phyloP scores from a whole-genome alignment of 2,329 filamentous ascomycete genomes.

The Ophiocordyceps camponoti-leonardi region DNA sequence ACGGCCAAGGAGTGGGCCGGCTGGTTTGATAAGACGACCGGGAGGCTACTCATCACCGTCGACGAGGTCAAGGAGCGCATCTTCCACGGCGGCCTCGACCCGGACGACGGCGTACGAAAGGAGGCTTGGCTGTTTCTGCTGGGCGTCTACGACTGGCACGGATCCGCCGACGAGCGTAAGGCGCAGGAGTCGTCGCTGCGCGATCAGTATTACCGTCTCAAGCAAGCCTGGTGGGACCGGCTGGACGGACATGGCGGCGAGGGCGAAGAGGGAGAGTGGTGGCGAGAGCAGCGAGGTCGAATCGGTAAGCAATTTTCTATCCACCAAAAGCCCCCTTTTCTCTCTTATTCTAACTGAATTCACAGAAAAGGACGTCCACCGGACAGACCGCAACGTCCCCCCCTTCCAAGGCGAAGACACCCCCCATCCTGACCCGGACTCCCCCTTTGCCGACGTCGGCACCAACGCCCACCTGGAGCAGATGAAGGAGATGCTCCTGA shows the following conservation, averaged over 20 bases:
- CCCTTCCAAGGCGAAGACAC: conserved; percentile 94
- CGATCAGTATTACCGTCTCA: conserved; percentile 87
- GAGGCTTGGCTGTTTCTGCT: conserved; percentile 93
- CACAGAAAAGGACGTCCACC: conserved; percentile 94
- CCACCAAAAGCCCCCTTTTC: conserved; percentile 1
- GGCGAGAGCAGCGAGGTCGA: conserved; percentile 81
- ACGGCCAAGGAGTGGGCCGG: conserved; percentile 76
- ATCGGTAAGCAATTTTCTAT: conserved; percentile 57
- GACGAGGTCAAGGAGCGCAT: conserved; percentile 96
- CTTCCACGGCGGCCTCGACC: conserved; percentile 81
- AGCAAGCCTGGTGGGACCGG: conserved; percentile 91
- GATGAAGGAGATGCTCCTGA: conserved; percentile 97
- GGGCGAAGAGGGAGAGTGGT: conserved; percentile 78
- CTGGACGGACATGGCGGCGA: conserved; percentile 69
- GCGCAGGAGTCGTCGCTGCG: conserved; percentile 69
- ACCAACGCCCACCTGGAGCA: conserved; percentile 97
- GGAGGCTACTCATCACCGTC: conserved; percentile 59
- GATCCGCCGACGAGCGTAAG: conserved; percentile 67
- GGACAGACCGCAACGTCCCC: conserved; percentile 87
- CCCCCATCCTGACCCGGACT: conserved; percentile 89
- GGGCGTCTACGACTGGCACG: conserved; percentile 87
- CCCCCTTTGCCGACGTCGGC: conserved; percentile 79
- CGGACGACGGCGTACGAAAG: conserved; percentile 83
- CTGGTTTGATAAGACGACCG: conserved; percentile 66
- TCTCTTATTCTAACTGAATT: not conserved